Evolutionary conservation across 768 basidiomycete genomes (phyloP).

Genomic region (Tricholoma hemisulphureum): DNA sequence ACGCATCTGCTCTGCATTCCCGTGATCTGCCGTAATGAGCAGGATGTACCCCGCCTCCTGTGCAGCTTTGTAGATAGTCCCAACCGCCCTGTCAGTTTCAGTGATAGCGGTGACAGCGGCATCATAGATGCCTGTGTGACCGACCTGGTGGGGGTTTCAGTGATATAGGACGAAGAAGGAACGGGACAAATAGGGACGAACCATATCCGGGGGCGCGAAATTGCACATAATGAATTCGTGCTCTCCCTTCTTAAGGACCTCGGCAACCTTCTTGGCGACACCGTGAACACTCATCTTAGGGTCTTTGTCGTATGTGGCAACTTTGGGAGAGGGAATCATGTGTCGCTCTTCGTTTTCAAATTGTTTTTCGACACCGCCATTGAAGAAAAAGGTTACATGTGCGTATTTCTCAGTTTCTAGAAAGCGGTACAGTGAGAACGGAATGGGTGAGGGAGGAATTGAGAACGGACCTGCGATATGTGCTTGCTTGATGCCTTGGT

Average conservation of each 20-base stretch:
- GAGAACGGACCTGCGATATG: conserved; percentile 72
- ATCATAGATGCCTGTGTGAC: conserved; percentile 89
- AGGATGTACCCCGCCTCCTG: conserved; percentile 84
- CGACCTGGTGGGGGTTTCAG: conserved; percentile 50
- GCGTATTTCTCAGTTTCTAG: conserved; percentile 97
- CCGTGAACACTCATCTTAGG: conserved; percentile 87
- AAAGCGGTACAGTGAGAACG: not conserved
- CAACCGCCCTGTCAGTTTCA: conserved; percentile 88
- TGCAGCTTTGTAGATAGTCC: conserved; percentile 82
- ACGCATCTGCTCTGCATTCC: conserved; percentile 94
- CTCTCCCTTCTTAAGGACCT: conserved; percentile 64
- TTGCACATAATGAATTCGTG: conserved; percentile 97
- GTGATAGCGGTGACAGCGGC: conserved; percentile 87
- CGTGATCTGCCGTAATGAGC: conserved; percentile 89
- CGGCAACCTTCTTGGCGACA: conserved; percentile 92
- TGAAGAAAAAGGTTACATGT: conserved; percentile 98
- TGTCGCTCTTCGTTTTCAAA: conserved; percentile 78
- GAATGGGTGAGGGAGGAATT: not conserved
- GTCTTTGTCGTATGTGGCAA: conserved; percentile 90
- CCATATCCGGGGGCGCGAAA: conserved; percentile 97
- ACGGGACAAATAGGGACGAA: conserved; percentile 24
- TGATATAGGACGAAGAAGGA: not conserved
- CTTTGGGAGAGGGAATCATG: conserved; percentile 91
- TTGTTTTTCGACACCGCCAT: conserved; percentile 93
- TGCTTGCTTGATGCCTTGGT: conserved; percentile 77